Evolutionary conservation across 352 stramenopile species (phyloP).

Genomic region (Pythium biforme): DNA sequence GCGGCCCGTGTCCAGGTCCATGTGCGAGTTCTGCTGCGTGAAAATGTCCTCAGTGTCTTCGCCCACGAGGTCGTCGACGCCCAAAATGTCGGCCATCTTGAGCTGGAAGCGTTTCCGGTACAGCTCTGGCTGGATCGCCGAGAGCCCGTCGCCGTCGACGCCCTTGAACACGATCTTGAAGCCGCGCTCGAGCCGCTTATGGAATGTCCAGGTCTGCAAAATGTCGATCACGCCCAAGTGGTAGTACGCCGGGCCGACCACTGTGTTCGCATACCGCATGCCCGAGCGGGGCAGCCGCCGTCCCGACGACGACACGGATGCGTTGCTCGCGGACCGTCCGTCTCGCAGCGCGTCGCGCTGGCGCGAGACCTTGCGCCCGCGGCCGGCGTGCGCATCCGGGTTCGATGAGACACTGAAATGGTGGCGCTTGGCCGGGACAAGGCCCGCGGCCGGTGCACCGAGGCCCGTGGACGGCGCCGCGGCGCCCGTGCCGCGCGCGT

Average conservation of each 20-base stretch:
- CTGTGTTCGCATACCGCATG: constrained; percentile 84
- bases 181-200: constrained; percentile 87
- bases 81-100: constrained; percentile 86
- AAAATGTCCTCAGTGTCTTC: constrained; percentile 49
- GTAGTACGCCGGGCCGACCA: constrained; percentile 88
- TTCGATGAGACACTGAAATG: constrained; percentile 70
- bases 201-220: constrained; percentile 86
- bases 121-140: constrained; percentile 76
- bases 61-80: constrained; percentile 67
- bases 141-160: constrained; percentile 78
- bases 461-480: constrained; percentile 15
- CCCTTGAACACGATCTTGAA: constrained; percentile 87
- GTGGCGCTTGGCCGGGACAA: constrained; percentile 31
- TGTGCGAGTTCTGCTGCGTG: constrained; percentile 86
- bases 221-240: constrained; percentile 91
- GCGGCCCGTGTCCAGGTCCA: constrained; percentile 79
- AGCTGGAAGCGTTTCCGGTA: constrained; percentile 87
- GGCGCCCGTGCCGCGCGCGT: constrained; percentile 42
- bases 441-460: background rate
- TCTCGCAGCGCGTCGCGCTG: constrained; percentile 45
- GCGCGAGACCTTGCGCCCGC: constrained; percentile 55
- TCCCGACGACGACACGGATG: constrained; percentile 63
- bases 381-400: constrained; percentile 6
- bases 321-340: constrained; percentile 55
- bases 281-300: constrained; percentile 68